Base-by-base conservation (phyloP, 257 asterid genomes). In the Osmanthus fragrans region DNA sequence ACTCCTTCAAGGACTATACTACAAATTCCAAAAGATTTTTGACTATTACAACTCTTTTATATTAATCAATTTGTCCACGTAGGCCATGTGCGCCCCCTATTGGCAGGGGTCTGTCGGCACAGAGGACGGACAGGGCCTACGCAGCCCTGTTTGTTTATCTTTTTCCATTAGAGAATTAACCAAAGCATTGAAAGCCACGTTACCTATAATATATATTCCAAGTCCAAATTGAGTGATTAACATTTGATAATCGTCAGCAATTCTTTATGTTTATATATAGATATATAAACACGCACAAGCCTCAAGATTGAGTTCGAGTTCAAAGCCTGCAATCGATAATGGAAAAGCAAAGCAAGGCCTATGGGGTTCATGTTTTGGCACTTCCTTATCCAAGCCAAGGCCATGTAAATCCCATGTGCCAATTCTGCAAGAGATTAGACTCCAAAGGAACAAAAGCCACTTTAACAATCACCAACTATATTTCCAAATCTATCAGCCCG, bases 381-480 rank as follows among this genome's bases (percentile, higher is more conserved):
- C 6, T 91, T 45, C 96, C 97, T 29, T 93, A 88, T 73, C 97
- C 96, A 75, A 86, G 91, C 90, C 97, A 92, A 85, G 97, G 98
- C 82, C 98, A 92, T 82, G 84, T 93, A n/a, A 93, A 89, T 27
- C 98, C 98, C 16, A 77, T 92, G 88, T 87, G 79, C 70, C 92
- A 92, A 78, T 86, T 93, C 10, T 89, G 90, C 82, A 93, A 90
- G 74, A 93, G 96, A 37, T 73, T 92, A n/a, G 87, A 72, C 77
- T 87, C 84, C 84, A 88, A 89, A 80, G 86, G 87, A 0, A 47
- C 87, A 36, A 85, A 81, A 71, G 56, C 94, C 81, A 93, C 96
- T 29, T 39, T 92, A 1, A 83, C 88, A 79, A 49, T 93, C 72
- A 93, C 98, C 72, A 86, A 85, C 39, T 93, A 81, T 84, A 87